phyloP scores from a whole-genome alignment of 164 flowering plant genomes.

The Nymphaea thermarum region DNA sequence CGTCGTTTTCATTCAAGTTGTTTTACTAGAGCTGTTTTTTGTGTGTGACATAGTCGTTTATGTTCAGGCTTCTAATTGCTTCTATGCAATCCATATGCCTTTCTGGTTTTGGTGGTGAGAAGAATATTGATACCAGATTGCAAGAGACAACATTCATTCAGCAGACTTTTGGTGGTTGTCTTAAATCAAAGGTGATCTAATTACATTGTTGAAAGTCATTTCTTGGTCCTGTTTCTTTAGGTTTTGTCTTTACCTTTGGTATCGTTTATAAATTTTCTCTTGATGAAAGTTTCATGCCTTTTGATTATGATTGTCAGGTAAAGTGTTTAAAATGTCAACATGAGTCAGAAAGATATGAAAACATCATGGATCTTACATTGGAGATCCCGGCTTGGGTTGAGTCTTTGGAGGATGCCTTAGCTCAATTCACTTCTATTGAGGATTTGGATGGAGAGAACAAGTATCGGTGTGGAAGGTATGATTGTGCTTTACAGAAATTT shows the following conservation, averaged over 20 bases:
- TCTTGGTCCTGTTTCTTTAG: not conserved
- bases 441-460: conserved; percentile 88
- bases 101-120: conserved; percentile 62
- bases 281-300: no score
- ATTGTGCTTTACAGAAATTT: not conserved
- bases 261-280: no score
- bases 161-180: conserved; percentile 76
- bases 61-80: conserved; percentile 55
- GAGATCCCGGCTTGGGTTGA: conserved; percentile 82
- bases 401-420: conserved; percentile 75
- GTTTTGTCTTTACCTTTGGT: not conserved
- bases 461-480: conserved; percentile 85
- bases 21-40: conserved; percentile 3
- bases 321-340: conserved; percentile 65
- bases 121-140: conserved; percentile 41
- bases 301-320: conserved; percentile 26
- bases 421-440: conserved; percentile 72
- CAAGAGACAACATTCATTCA: conserved; percentile 87
- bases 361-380: conserved; percentile 83
- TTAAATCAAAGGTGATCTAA: conserved; percentile 55
- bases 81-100: conserved; percentile 89
- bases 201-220: not conserved
- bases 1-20: not conserved
- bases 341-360: conserved; percentile 71
- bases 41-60: conserved; percentile 6